Conservation (phyloP, 2,329 filamentous ascomycete genomes). For the Aspergillus amoenus region DNA sequence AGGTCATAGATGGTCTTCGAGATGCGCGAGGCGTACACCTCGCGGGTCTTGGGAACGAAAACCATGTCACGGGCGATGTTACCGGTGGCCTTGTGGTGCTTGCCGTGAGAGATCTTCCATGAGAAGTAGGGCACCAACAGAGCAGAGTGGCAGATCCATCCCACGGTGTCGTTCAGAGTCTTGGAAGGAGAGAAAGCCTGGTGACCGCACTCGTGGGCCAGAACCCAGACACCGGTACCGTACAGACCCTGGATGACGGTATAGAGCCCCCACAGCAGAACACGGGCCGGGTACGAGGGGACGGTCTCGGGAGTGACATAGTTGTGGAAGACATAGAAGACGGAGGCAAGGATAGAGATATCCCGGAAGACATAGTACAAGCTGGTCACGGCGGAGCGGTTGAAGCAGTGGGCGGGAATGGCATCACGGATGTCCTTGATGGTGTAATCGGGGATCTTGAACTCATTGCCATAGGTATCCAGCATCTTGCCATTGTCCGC, state of each 20-base stretch:
- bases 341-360: constrained; percentile 66
- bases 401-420: constrained; percentile 95
- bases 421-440: constrained; percentile 97
- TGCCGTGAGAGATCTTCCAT: constrained; percentile 98
- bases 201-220: constrained; percentile 97
- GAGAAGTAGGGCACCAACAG: constrained; percentile 97
- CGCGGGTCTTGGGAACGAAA: constrained; percentile 89
- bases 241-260: constrained; percentile 88
- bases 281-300: constrained; percentile 66
- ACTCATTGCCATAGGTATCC: constrained; percentile 93
- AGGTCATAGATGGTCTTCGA: constrained; percentile 78
- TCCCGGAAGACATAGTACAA: constrained; percentile 85
- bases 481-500: constrained; percentile 63
- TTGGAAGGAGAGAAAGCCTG: constrained; percentile 94
- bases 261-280: constrained; percentile 64
- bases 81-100: constrained; percentile 99
- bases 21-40: constrained; percentile 73
- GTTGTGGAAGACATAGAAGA: constrained; percentile 86
- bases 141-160: constrained; percentile 85
- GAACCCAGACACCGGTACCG: constrained; percentile 90
- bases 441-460: constrained; percentile 89
- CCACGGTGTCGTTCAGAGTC: constrained; percentile 84
- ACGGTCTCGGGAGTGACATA: constrained; percentile 84
- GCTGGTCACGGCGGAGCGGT: constrained; percentile 75
- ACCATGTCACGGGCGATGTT: constrained; percentile 99